A percentile compares a stretch with the other conserved stretches of the same genome.
These are phyloP conservation scores for Alopecurus myosuroides DNA, from an alignment of 176 grass and related monocot genomes.

Conservation along the genomic window DNA sequence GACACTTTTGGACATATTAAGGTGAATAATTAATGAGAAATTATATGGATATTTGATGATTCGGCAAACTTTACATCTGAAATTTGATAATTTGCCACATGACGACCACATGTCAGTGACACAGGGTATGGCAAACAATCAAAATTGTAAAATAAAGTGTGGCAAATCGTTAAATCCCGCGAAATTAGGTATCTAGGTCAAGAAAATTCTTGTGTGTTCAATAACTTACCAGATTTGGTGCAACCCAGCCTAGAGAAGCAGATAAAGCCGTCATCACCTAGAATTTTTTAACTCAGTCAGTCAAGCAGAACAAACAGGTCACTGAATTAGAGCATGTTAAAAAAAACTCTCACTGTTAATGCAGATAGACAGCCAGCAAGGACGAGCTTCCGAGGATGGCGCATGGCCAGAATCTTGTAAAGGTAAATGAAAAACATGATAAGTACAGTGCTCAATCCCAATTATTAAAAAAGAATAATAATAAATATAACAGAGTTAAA, in stretches of 20 bases:
- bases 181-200: too few relatives aligned
- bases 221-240: slow-evolving; percentile 89
- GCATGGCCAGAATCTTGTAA: slow-evolving; percentile 94
- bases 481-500: neutral
- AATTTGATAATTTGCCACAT: too few relatives aligned
- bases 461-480: neutral
- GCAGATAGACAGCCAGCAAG: slow-evolving; percentile 69
- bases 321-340: neutral
- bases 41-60: too few relatives aligned
- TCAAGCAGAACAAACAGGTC: neutral
- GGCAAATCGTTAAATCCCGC: too few relatives aligned
- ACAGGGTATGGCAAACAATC: too few relatives aligned
- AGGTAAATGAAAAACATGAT: slow-evolving; percentile 14
- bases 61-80: too few relatives aligned
- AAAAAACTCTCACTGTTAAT: slow-evolving; percentile 61
- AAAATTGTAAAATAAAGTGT: too few relatives aligned
- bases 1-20: neutral
- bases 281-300: slow-evolving; percentile 8
- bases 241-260: slow-evolving; percentile 75
- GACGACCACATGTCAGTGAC: too few relatives aligned
- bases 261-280: slow-evolving; percentile 98
- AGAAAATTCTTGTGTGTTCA: neutral
- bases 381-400: slow-evolving; percentile 81
- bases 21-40: neutral
- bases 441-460: slow-evolving; percentile 21